Evolutionary conservation across 495 filamentous ascomycete genomes (phyloP).

Genomic region (Neurospora sp.): DNA sequence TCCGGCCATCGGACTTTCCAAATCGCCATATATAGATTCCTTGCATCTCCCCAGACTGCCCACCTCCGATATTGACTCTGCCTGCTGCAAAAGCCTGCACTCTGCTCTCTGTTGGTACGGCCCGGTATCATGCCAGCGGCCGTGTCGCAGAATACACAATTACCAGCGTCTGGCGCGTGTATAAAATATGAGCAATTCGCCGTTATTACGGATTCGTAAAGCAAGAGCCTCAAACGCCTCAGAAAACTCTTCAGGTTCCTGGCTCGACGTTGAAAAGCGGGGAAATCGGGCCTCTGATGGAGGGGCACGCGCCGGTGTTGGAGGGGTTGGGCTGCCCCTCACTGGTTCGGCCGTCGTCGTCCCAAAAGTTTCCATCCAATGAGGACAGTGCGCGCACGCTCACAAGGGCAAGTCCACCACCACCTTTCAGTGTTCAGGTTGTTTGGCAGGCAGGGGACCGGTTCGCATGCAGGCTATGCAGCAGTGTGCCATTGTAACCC

Average conservation of each 20-base stretch:
- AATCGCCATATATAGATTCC: background rate
- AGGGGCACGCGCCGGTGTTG: background rate
- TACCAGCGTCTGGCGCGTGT: background rate
- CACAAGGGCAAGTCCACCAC: background rate
- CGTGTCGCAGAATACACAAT: background rate
- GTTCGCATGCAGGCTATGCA: background rate
- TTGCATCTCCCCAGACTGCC: background rate
- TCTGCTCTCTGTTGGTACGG: background rate
- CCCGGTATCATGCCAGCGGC: background rate
- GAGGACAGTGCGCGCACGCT: background rate
- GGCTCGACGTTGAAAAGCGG: background rate
- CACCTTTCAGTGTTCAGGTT: background rate
- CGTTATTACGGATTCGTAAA: background rate
- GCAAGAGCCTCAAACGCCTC: background rate
- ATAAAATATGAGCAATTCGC: background rate
- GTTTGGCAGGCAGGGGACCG: background rate
- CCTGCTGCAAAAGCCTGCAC: background rate
- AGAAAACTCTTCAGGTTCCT: background rate
- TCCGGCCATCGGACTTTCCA: background rate
- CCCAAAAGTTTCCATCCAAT: background rate
- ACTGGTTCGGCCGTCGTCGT: background rate
- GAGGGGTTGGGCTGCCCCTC: background rate
- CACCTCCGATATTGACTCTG: background rate
- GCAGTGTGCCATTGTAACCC: background rate
- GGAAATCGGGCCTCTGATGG: background rate